These are phyloP conservation scores for Lichtheimia ramosa DNA, from an alignment of 371 early-diverging fungal species.

Conservation along the genomic window DNA sequence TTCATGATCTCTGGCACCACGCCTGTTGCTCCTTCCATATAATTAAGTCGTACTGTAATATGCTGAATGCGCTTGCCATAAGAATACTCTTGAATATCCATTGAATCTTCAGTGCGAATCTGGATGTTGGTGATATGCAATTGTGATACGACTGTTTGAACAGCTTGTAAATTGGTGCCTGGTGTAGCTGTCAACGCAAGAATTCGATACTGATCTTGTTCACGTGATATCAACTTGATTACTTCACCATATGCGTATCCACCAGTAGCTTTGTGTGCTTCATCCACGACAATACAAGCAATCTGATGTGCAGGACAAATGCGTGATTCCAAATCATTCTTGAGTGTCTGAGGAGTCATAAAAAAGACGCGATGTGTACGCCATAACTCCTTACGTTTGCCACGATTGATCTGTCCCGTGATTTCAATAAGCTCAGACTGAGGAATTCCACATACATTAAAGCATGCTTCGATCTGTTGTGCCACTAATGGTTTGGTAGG, in stretches of 20 bases:
- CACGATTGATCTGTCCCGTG: constrained; percentile 70
- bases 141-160: constrained; percentile 78
- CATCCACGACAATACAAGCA: constrained; percentile 85
- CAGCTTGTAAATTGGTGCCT: constrained; percentile 71
- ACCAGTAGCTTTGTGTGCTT: constrained; percentile 91
- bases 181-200: constrained; percentile 94
- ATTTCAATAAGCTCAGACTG: constrained; percentile 70
- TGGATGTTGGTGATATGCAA: constrained; percentile 79
- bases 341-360: constrained; percentile 87
- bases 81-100: constrained; percentile 79
- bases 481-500: constrained; percentile 91
- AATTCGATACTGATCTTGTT: constrained; percentile 67
- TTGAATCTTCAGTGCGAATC: constrained; percentile 87
- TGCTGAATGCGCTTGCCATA: constrained; percentile 67
- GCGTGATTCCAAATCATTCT: constrained; percentile 76
- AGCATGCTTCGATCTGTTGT: constrained; percentile 91
- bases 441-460: constrained; percentile 69
- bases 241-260: constrained; percentile 82
- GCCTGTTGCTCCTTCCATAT: constrained; percentile 55
- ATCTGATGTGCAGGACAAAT: constrained; percentile 59
- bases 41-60: constrained; percentile 63
- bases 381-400: constrained; percentile 58
- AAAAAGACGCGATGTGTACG: constrained; percentile 73
- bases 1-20: constrained; percentile 25
- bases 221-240: constrained; percentile 53